A percentile compares a stretch with the other conserved stretches of the same genome.
phyloP scores from a whole-genome alignment of 768 basidiomycete genomes.

The Mycena belliarum region DNA sequence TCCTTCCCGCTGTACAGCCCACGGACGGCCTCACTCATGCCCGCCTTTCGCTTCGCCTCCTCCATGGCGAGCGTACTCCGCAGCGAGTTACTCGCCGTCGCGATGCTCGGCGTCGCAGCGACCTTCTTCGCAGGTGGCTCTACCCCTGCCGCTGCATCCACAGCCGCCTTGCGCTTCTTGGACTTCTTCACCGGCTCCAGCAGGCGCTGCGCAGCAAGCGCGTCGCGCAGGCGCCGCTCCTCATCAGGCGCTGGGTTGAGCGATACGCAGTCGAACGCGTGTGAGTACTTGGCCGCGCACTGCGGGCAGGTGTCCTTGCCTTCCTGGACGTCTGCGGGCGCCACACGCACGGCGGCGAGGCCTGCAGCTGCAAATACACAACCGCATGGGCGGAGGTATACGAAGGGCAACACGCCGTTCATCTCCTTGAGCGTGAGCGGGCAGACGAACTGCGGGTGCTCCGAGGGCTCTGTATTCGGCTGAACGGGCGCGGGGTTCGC shows the following conservation, averaged over 20 bases:
- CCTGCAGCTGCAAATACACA: conserved; percentile 90
- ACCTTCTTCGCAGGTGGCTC: conserved; percentile 50
- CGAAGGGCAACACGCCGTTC: conserved; percentile 88
- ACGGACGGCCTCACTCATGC: conserved; percentile 86
- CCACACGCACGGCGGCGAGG: conserved; percentile 45
- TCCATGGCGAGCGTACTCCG: conserved; percentile 73
- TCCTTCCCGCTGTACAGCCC: conserved; percentile 71
- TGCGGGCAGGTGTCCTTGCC: conserved; percentile 65
- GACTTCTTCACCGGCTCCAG: conserved; percentile 56
- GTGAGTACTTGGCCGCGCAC: conserved; percentile 71
- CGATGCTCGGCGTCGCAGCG: conserved; percentile 35
- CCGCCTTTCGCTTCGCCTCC: conserved; percentile 79
- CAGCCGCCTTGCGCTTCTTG: conserved; percentile 61
- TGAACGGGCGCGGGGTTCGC: conserved; percentile 60
- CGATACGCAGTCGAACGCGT: conserved; percentile 50
- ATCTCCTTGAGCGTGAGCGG: conserved; percentile 93
- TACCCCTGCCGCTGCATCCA: conserved; percentile 32
- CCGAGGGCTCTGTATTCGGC: conserved; percentile 40
- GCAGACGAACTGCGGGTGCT: conserved; percentile 78
- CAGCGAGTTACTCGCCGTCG: conserved; percentile 65
- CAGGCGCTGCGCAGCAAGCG: conserved; percentile 60
- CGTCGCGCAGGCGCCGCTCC: conserved; percentile 53
- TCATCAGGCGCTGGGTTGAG: conserved; percentile 77
- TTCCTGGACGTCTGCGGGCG: conserved; percentile 28
- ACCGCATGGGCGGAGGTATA: conserved; percentile 83